Evolutionary conservation across 2,329 filamentous ascomycete genomes (phyloP).

Genomic region (Fusarium incarnatum): DNA sequence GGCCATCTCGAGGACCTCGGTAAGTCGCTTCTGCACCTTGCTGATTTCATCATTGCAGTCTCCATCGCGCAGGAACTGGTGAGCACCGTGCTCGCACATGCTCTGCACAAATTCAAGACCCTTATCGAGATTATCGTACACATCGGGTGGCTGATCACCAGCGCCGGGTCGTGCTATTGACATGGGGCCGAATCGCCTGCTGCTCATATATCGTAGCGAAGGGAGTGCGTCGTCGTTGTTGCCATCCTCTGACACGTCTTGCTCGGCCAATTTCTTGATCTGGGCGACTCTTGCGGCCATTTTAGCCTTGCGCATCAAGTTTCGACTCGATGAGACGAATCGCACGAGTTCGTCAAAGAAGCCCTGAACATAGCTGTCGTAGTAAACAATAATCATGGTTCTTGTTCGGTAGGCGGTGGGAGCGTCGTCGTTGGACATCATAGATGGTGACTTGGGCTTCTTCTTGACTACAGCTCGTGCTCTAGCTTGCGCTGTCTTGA

Average conservation of each 20-base stretch:
- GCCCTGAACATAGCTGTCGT: constrained; percentile 87
- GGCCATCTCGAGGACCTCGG: constrained; percentile 71
- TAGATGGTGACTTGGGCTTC: constrained; percentile 63
- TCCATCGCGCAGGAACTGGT: constrained; percentile 89
- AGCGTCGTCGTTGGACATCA: constrained; percentile 62
- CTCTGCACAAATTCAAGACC: constrained; percentile 82
- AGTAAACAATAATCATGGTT: constrained; percentile 88
- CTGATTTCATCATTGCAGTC: constrained; percentile 83
- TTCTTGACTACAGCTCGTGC: constrained; percentile 63
- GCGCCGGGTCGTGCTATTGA: constrained; percentile 45
- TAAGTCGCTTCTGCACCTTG: constrained; percentile 74
- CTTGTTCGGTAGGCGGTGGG: constrained; percentile 73
- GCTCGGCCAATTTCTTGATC: constrained; percentile 69
- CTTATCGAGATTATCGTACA: constrained; percentile 81
- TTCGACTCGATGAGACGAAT: constrained; percentile 82
- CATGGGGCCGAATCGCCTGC: constrained; percentile 50
- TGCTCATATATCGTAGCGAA: constrained; percentile 56
- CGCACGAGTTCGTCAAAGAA: constrained; percentile 86
- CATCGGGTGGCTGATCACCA: constrained; percentile 54
- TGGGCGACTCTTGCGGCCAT: constrained; percentile 81
- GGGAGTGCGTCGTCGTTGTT: constrained; percentile 57
- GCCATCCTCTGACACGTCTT: constrained; percentile 66
- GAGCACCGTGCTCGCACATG: constrained; percentile 86
- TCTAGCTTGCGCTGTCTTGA: constrained; percentile 54
- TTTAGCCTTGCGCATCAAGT: constrained; percentile 87